Conservation (phyloP, 176 grass and related monocot species). For the Lolium perenne region DNA sequence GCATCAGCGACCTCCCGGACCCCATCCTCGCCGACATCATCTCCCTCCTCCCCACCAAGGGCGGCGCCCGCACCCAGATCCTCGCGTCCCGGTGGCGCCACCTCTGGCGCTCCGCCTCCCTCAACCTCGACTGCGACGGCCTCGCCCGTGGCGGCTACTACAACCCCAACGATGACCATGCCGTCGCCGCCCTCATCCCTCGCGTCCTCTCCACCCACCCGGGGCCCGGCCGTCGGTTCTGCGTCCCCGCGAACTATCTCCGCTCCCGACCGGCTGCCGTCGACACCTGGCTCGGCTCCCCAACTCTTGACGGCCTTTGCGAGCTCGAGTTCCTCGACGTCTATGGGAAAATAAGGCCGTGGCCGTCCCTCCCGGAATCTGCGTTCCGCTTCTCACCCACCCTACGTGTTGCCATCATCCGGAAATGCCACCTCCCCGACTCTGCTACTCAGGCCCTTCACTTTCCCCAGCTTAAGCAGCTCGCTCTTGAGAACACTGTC, state of each 20-base stretch:
- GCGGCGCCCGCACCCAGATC: background rate
- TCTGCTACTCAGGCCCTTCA: background rate
- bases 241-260: background rate
- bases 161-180: no score
- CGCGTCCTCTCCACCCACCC: background rate
- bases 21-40: background rate
- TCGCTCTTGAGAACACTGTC: background rate
- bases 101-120: background rate
- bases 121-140: background rate
- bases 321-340: constrained; percentile 7
- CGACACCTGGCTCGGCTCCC: background rate
- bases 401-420: background rate
- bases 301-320: background rate
- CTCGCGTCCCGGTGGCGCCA: background rate
- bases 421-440: background rate
- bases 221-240: constrained; percentile 3
- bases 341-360: background rate
- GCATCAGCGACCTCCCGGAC: constrained; percentile 5
- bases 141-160: background rate
- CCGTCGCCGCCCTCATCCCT: background rate
- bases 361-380: constrained; percentile 15
- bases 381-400: constrained; percentile 35
- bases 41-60: constrained; percentile 13
- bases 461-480: constrained; percentile 8
- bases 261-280: background rate